Base-by-base conservation (phyloP, 2,329 filamentous ascomycete genomes). In the Cordyceps javanica region DNA sequence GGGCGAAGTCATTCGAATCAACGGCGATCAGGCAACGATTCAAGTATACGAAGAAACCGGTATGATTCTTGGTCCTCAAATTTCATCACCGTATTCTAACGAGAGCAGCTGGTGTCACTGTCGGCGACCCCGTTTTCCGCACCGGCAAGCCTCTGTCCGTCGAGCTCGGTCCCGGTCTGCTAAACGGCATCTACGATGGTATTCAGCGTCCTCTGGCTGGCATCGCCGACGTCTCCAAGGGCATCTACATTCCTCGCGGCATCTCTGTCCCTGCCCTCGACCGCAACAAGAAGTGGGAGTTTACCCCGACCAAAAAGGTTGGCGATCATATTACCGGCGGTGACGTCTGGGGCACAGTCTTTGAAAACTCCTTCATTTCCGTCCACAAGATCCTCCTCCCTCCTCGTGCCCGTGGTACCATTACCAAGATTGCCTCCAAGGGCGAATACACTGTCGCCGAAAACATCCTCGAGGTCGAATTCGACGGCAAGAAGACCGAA, bases 31-130 rank as follows among this genome's bases (percentile, higher is more conserved):
- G 77, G 92, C 91, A 66, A 96, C 92, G 51, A 95, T 99, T 66
- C 94, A 99, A 78, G 94, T 99, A 65, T 99, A 99, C 80, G 94
- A 99, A 75, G 94, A 99, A 78, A 99, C 94, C 66, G 91, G 91
- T 95, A 82, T 61, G 82, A 64, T 25, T 21, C 5, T 48, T 39
- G 16, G 19, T 28, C 19, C 19, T 9, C 19, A 8, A n/a, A 6
- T 61, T 16, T 32, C 42, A 54, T 48, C 41, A 23, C 46, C 28
- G 7, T 10, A 26, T 6, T 60, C 67, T 61, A 59, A 61, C 53
- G 48, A 49, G 21, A 6, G 26, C 65, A 92, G 94, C 93, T 73
- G 94, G 94, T 77, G 88, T 99, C 65, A 96, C 86, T 65, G 92
- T 99, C 64, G 94, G 94, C 70, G 94, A 99, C 71, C 94, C 94